phyloP scores from a whole-genome alignment of 306 rosid species.

The Dicorynia guianensis region DNA sequence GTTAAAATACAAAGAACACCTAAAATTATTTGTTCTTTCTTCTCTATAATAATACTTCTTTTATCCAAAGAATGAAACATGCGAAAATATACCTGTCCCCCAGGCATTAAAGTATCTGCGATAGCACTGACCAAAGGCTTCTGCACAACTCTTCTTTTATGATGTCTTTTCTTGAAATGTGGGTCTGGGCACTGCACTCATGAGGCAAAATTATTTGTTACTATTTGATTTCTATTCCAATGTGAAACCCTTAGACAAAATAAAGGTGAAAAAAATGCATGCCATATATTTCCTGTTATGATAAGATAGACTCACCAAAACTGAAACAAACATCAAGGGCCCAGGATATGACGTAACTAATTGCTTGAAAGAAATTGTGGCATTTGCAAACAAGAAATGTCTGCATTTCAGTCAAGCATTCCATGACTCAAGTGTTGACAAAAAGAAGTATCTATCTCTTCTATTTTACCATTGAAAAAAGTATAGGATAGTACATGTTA shows the following conservation, averaged over 20 bases:
- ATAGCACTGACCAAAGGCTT: conserved; percentile 75
- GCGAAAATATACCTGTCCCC: conserved; percentile 69
- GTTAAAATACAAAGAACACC: conserved; percentile 12
- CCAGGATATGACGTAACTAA: conserved; percentile 83
- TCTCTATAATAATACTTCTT: too few species aligned
- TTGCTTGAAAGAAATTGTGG: conserved; percentile 77
- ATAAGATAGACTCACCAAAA: conserved; percentile 69
- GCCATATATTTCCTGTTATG: neutral
- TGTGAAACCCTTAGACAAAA: conserved; percentile 16
- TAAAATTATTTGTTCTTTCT: neutral
- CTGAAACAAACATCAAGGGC: conserved; percentile 76
- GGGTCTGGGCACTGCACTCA: conserved; percentile 95
- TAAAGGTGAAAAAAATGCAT: conserved; percentile 9
- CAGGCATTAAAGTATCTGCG: conserved; percentile 57
- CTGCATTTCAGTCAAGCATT: conserved; percentile 56
- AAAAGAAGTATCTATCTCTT: neutral
- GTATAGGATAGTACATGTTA: conserved; percentile 68
- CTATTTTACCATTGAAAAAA: conserved; percentile 36
- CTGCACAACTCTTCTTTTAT: conserved; percentile 87
- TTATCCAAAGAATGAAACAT: too few species aligned
- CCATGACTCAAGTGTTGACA: conserved; percentile 23
- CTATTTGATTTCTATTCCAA: neutral
- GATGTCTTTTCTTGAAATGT: conserved; percentile 89
- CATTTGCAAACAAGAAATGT: conserved; percentile 87
- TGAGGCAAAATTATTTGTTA: conserved; percentile 31